phyloP scores from a whole-genome alignment of 371 early-diverging fungal genomes.

The Mucor plumbeus region DNA sequence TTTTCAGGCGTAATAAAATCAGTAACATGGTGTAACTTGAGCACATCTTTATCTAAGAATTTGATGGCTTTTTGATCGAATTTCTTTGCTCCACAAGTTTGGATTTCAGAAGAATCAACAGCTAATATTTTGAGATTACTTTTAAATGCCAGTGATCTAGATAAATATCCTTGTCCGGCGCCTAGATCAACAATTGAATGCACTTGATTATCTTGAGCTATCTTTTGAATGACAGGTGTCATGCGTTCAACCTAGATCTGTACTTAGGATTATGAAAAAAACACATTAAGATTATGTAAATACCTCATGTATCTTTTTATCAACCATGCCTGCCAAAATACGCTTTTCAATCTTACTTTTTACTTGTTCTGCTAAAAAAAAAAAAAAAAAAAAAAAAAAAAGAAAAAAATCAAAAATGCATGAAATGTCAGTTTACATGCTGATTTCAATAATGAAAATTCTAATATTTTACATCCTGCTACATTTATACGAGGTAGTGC shows the following conservation, averaged over 20 bases:
- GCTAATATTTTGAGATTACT: constrained; percentile 77
- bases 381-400: too few species aligned
- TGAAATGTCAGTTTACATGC: background rate
- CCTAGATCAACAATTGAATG: constrained; percentile 70
- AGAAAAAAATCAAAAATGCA: too few species aligned
- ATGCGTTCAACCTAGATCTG: constrained; percentile 60
- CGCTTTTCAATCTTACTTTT: constrained; percentile 27
- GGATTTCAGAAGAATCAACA: constrained; percentile 77
- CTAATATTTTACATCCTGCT: constrained; percentile 17
- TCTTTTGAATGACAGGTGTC: constrained; percentile 57
- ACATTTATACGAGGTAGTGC: constrained; percentile 27
- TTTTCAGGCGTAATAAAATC: constrained; percentile 60
- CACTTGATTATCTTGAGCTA: constrained; percentile 47
- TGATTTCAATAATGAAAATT: background rate
- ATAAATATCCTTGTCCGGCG: constrained; percentile 81
- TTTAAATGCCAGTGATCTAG: constrained; percentile 73
- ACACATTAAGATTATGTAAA: background rate
- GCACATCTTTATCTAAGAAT: constrained; percentile 15
- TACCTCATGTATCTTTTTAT: constrained; percentile 74
- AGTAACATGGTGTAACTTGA: constrained; percentile 61
- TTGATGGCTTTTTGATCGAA: constrained; percentile 62
- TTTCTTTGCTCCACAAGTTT: constrained; percentile 82
- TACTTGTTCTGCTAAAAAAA: constrained; percentile 15
- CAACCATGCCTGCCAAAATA: constrained; percentile 70
- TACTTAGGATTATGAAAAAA: background rate